Percentiles rank a stretch among this genome's conserved stretches.
These are phyloP conservation scores for Biscogniauxia sp. DNA, from an alignment of 2,329 filamentous ascomycete genomes.

Conservation along the genomic window DNA sequence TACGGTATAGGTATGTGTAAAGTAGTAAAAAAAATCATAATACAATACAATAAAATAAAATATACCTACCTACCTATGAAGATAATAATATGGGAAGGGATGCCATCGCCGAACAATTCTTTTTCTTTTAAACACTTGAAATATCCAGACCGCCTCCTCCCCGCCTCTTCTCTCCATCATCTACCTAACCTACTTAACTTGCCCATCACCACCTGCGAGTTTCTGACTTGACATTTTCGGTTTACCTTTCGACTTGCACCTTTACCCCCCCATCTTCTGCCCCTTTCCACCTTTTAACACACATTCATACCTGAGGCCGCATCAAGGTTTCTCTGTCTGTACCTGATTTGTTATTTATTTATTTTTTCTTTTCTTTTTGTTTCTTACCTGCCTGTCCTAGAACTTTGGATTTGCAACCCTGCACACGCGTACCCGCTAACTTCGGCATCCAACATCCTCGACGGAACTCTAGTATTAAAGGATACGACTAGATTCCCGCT, in stretches of 20 bases:
- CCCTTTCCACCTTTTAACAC: no score
- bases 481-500: not conserved
- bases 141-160: not conserved
- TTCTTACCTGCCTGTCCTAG: slow-evolving; percentile 25
- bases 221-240: not conserved
- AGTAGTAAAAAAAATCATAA: no score
- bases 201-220: not conserved
- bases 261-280: not conserved
- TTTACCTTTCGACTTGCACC: not conserved
- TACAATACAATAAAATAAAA: not conserved
- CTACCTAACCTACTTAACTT: not conserved
- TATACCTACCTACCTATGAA: not conserved
- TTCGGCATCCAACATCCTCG: slow-evolving; percentile 27
- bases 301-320: no score
- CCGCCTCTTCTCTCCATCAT: not conserved
- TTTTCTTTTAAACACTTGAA: not conserved
- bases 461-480: slow-evolving; percentile 11
- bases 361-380: slow-evolving; percentile 1
- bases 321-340: not conserved
- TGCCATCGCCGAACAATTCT: not conserved
- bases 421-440: slow-evolving; percentile 9
- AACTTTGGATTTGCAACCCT: slow-evolving; percentile 12
- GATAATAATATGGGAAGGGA: not conserved
- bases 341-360: not conserved
- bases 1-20: no score